Conservation (phyloP, 2,329 filamentous ascomycete genomes). For the Curvularia hawaiiensis region DNA sequence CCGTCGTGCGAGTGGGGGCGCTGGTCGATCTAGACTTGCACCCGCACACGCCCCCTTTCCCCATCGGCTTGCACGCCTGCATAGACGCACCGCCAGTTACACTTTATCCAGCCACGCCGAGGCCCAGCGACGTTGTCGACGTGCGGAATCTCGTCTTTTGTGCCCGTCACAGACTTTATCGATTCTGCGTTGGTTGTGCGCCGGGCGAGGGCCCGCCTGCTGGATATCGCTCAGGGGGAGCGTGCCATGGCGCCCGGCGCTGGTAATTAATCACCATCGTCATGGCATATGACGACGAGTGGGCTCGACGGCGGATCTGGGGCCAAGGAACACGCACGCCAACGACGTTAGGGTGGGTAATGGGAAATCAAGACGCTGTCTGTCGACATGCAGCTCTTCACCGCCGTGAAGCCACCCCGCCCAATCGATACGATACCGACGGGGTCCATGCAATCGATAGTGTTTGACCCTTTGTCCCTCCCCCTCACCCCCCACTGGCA, state of each 20-base stretch:
- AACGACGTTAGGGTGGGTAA: background rate
- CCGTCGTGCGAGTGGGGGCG: conserved; percentile 1
- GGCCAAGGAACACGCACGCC: background rate
- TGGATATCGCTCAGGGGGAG: background rate
- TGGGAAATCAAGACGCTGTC: background rate
- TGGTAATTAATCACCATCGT: background rate
- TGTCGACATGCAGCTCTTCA: conserved; percentile 1
- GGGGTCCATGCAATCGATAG: background rate
- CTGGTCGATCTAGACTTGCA: conserved; percentile 12
- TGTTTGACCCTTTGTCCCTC: background rate
- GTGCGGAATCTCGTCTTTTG: background rate
- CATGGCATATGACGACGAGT: background rate
- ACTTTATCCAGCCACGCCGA: conserved; percentile 4
- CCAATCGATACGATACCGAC: background rate
- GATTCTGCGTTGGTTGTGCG: background rate
- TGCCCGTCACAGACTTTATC: background rate
- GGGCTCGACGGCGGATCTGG: background rate
- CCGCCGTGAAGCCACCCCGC: conserved; percentile 6
- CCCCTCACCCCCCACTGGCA: background rate
- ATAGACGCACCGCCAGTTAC: conserved; percentile 4
- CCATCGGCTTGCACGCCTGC: conserved; percentile 9
- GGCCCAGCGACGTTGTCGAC: conserved; percentile 2
- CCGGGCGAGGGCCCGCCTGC: background rate
- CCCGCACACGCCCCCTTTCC: conserved; percentile 20
- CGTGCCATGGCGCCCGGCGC: background rate